A percentile compares a stretch with the other conserved stretches of the same genome.
Evolutionary conservation across 176 grass and related monocot species (phyloP).

Genomic region (Oryza glumipatula): DNA sequence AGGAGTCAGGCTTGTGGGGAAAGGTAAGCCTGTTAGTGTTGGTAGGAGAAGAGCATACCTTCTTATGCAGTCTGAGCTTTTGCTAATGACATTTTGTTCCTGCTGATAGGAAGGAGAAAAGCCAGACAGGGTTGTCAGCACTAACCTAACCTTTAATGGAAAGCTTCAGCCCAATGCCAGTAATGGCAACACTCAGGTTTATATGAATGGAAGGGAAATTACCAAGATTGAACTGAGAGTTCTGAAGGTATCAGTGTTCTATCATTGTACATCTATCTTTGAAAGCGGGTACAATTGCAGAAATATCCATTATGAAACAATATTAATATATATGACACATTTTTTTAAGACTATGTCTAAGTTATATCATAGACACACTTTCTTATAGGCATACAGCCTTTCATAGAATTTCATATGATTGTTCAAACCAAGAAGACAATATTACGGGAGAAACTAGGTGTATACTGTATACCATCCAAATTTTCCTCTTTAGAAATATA

Average conservation of each 20-base stretch:
- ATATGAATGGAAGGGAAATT: conserved; percentile 90
- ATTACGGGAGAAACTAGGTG: neutral
- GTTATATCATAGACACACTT: neutral
- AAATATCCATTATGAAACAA: neutral
- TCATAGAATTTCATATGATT: neutral
- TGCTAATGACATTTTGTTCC: conserved; percentile 9
- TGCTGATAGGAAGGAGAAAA: conserved; percentile 76
- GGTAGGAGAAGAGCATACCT: neutral
- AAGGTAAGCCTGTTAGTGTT: conserved; percentile 51
- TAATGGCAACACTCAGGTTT: conserved; percentile 88
- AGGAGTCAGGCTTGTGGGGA: conserved; percentile 95
- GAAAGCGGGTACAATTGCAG: neutral
- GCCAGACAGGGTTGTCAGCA: conserved; percentile 71
- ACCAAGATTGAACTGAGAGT: conserved; percentile 78
- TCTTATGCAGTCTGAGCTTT: conserved; percentile 3
- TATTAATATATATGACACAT: neutral
- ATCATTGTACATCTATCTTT: conserved; percentile 3
- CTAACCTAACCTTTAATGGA: conserved; percentile 80
- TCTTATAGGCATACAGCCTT: neutral
- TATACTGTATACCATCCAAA: neutral
- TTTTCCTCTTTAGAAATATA: neutral
- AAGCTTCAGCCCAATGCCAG: conserved; percentile 81
- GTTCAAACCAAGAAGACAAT: neutral
- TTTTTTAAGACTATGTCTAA: neutral
- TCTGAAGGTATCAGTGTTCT: conserved; percentile 56